phyloP scores from a whole-genome alignment of 108 stramenopile species.

The Cyclotella kingstonii region DNA sequence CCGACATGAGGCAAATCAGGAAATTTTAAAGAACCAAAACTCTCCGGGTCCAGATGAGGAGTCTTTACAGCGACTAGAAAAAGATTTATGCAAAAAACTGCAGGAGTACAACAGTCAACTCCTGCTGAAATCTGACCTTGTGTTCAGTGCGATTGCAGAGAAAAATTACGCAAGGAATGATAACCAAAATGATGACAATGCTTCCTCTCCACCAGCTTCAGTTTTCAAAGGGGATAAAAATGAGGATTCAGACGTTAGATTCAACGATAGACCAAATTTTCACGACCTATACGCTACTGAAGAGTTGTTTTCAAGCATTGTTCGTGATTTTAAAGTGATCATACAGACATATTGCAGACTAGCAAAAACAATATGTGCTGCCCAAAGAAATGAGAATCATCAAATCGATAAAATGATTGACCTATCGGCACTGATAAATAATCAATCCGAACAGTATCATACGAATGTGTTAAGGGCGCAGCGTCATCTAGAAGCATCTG shows the following conservation, averaged over 20 bases:
- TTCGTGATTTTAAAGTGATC: conserved; percentile 20
- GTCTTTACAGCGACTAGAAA: conserved; percentile 1
- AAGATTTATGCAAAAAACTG: not conserved
- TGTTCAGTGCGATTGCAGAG: conserved; percentile 6
- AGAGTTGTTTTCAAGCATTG: conserved; percentile 17
- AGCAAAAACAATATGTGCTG: conserved; percentile 22
- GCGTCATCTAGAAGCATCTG: conserved; percentile 32
- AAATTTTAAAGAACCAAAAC: not conserved
- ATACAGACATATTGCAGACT: conserved; percentile 18
- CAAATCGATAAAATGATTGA: not conserved
- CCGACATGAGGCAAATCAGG: too few relatives aligned
- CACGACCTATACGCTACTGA: conserved; percentile 22
- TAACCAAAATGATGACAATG: not conserved
- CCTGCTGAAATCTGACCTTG: not conserved
- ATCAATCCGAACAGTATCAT: conserved; percentile 11
- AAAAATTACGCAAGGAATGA: conserved; percentile 8
- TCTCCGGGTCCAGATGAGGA: too few relatives aligned
- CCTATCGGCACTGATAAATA: conserved; percentile 1
- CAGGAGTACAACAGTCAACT: conserved; percentile 3
- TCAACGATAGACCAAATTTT: not conserved
- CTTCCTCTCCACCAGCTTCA: too few relatives aligned
- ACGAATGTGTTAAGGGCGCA: conserved; percentile 11
- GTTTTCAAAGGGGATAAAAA: not conserved
- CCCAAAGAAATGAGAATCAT: not conserved
- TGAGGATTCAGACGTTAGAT: not conserved